These are phyloP conservation scores for Ascochyta clinopodiicola DNA, from an alignment of 2,329 filamentous ascomycete species.

Conservation along the genomic window DNA sequence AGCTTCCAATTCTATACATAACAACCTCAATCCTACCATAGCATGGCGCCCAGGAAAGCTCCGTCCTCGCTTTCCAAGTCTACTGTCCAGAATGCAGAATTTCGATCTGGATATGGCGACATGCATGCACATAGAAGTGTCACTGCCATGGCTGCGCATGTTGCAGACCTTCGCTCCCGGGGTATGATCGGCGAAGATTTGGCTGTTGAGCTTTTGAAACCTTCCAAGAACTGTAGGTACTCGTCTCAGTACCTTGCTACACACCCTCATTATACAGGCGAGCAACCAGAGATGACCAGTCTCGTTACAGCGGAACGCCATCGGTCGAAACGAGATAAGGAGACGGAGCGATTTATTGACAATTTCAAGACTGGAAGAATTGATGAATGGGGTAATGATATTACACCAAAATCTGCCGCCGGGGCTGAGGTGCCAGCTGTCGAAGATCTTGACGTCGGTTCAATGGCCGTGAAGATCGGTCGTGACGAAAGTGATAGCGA, in stretches of 20 bases:
- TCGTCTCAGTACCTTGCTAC: constrained; percentile 21
- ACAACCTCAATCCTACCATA: background rate
- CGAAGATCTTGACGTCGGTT: background rate
- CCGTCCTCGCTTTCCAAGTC: background rate
- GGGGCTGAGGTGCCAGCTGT: background rate
- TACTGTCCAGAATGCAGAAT: background rate
- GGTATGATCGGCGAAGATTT: constrained; percentile 21
- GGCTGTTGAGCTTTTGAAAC: constrained; percentile 20
- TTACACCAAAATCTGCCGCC: background rate
- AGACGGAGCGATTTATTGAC: constrained; percentile 20
- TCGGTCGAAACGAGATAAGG: constrained; percentile 19
- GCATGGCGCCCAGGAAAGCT: background rate
- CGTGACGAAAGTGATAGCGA: background rate
- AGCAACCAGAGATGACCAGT: constrained; percentile 2
- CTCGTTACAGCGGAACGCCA: constrained; percentile 20
- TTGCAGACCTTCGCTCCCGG: background rate
- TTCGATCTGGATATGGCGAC: constrained; percentile 27
- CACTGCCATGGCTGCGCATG: constrained; percentile 21
- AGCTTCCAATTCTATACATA: too few relatives aligned
- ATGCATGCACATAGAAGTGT: constrained; percentile 23
- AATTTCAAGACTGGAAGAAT: constrained; percentile 27
- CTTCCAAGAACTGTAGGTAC: constrained; percentile 18
- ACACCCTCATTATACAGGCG: constrained; percentile 14
- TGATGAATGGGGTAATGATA: constrained; percentile 24
- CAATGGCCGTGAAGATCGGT: too few relatives aligned